Conservation (phyloP, 208 protist genomes). For the Leishmania guyanensis region DNA sequence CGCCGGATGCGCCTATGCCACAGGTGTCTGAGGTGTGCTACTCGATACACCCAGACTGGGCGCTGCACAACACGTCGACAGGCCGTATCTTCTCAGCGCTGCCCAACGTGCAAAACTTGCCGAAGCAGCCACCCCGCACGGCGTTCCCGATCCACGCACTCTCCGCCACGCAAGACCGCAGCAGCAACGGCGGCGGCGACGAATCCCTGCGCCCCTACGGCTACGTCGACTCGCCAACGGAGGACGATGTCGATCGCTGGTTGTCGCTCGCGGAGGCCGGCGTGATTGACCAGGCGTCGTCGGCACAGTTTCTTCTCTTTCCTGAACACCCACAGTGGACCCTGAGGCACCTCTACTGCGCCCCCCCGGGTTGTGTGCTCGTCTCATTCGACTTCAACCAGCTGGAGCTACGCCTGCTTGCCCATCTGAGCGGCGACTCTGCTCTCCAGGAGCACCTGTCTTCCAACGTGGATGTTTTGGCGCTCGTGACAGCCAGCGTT, state of each 20-base stretch:
- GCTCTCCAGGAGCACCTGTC: constrained; percentile 56
- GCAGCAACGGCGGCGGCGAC: neutral
- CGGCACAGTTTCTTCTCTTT: constrained; percentile 15
- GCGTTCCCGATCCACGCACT: constrained; percentile 14
- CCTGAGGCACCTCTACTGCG: constrained; percentile 65
- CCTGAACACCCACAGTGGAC: constrained; percentile 54
- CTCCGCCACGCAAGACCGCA: neutral
- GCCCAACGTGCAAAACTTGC: constrained; percentile 73
- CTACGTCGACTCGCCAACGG: constrained; percentile 3
- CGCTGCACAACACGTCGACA: constrained; percentile 56
- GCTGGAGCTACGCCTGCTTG: constrained; percentile 82
- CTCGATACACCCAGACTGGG: constrained; percentile 75
- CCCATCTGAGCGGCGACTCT: constrained; percentile 69
- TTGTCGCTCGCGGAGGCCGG: constrained; percentile 1
- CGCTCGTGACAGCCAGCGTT: constrained; percentile 51
- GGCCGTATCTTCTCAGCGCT: constrained; percentile 61
- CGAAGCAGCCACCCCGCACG: constrained; percentile 42
- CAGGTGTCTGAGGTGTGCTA: constrained; percentile 36
- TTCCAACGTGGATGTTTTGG: constrained; percentile 47
- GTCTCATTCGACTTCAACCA: constrained; percentile 87
- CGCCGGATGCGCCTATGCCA: neutral
- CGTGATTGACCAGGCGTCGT: neutral
- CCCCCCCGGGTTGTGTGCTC: constrained; percentile 65
- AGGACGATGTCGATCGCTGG: constrained; percentile 24
- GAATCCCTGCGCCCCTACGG: constrained; percentile 7